Evolutionary conservation across 2,329 filamentous ascomycete genomes (phyloP), one percentile per base, ranked within the genome.

Genomic region (Fusarium ambrosium): DNA sequence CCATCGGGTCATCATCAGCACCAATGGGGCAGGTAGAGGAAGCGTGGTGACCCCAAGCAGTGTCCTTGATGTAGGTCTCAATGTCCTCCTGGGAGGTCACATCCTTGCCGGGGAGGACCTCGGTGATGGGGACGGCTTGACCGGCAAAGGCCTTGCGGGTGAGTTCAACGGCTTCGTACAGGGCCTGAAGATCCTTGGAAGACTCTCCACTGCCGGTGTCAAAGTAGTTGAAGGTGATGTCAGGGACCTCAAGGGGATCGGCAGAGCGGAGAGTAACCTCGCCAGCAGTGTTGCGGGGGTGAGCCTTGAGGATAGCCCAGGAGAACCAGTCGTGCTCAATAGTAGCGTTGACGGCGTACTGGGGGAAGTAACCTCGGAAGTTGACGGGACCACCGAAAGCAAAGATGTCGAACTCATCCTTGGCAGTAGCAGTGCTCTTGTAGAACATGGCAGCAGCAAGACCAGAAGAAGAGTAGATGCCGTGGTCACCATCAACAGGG

Each of bases 141-240:
- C 66, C 60, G 3, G 62, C 62, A 3, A 82, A 63, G 2, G 87
- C 85, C 9, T 86, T 80, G 5, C 90, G 87, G 0, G 87, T 84
- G 9, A 90, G 85, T 65, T 86, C 77, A 59, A 93, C 82, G 2
- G 86, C 89, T 77, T 93, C 90, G 36, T 85, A 83, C 16, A 91
- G 73, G 1, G 90, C 89, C 56, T 90, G 87, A 10, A 89, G 78
- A 56, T 90, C 86, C 36, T 85, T 83, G 0, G 81, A 81, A 4
- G 85, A 82, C 8, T 88, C 87, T 24, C 86, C 84, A 22, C 79
- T 82, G 22, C 88, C 88, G 0, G 84, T 83, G 56, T 87, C 85
- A 82, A 89, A 92, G 80, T 87, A 92, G 80, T 90, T 89, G 84
- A 91, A 93, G 60, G 85, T 84, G 73, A 94, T 92, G 7, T 88